A percentile compares a stretch with the other conserved stretches of the same genome.
These are phyloP conservation scores for Helichrysum umbraculigerum DNA, from an alignment of 129 eudicot genomes.

Conservation along the genomic window DNA sequence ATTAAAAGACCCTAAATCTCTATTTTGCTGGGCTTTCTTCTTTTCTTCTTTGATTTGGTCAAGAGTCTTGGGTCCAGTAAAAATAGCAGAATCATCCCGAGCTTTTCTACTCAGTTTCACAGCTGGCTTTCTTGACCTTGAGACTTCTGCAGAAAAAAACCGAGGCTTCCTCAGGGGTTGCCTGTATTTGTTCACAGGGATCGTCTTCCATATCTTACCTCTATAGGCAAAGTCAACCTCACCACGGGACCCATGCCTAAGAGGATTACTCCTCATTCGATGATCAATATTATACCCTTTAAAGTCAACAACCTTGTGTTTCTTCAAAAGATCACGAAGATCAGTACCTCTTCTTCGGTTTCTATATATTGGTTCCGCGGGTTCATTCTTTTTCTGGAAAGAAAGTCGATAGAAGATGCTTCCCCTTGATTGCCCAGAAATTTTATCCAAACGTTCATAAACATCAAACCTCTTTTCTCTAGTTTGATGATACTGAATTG, in stretches of 20 bases:
- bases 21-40: slow-evolving; percentile 29
- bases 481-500: slow-evolving; percentile 10
- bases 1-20: slow-evolving; percentile 10
- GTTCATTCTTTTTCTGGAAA: slow-evolving; percentile 36
- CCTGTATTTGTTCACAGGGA: slow-evolving; percentile 23
- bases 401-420: slow-evolving; percentile 33
- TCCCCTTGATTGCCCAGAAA: slow-evolving; percentile 31
- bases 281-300: slow-evolving; percentile 25
- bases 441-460: slow-evolving; percentile 24
- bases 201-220: slow-evolving; percentile 27
- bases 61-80: slow-evolving; percentile 58
- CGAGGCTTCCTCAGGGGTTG: slow-evolving; percentile 27
- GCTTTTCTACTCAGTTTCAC: slow-evolving; percentile 26
- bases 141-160: slow-evolving; percentile 32
- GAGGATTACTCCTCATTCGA: slow-evolving; percentile 31
- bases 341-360: slow-evolving; percentile 35
- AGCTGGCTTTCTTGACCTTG: slow-evolving; percentile 26
- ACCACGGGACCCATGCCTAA: slow-evolving; percentile 2
- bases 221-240: slow-evolving; percentile 26
- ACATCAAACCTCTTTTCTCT: slow-evolving; percentile 28
- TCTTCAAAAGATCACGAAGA: slow-evolving; percentile 53
- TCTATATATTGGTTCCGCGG: slow-evolving; percentile 16
- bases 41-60: slow-evolving; percentile 56
- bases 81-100: slow-evolving; percentile 23
- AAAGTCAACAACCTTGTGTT: slow-evolving; percentile 33